Conservation (phyloP, 1,284 basidiomycete species). For the Pseudozyma sp. region DNA sequence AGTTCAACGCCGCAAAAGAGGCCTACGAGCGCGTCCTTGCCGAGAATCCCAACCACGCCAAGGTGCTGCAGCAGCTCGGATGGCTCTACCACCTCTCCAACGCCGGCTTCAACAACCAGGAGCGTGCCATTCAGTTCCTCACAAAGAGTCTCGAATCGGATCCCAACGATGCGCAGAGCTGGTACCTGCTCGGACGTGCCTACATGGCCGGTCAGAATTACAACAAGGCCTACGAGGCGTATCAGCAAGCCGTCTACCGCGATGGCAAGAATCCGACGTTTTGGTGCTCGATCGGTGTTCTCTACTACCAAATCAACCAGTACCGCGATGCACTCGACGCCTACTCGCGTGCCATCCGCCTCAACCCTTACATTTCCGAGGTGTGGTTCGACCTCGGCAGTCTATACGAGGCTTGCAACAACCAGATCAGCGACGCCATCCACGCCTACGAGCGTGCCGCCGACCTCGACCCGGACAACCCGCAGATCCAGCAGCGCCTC, state of each 20-base stretch:
- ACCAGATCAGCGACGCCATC: slow-evolving; percentile 97
- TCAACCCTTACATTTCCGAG: slow-evolving; percentile 98
- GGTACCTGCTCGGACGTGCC: slow-evolving; percentile 96
- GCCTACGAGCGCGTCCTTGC: slow-evolving; percentile 95
- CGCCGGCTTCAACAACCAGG: slow-evolving; percentile 93
- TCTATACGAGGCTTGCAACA: slow-evolving; percentile 98
- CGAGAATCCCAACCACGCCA: slow-evolving; percentile 93
- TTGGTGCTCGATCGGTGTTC: slow-evolving; percentile 99
- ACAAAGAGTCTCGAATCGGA: slow-evolving; percentile 84
- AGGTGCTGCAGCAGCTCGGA: slow-evolving; percentile 96
- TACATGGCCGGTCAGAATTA: slow-evolving; percentile 99
- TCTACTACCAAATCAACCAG: slow-evolving; percentile 99
- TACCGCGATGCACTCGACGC: slow-evolving; percentile 98
- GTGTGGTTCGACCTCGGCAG: slow-evolving; percentile 99
- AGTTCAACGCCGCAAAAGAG: slow-evolving; percentile 90
- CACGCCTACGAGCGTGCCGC: slow-evolving; percentile 80
- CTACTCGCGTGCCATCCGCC: slow-evolving; percentile 96
- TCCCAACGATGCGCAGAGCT: slow-evolving; percentile 94
- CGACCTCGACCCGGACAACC: slow-evolving; percentile 66
- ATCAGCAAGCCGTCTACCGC: slow-evolving; percentile 98
- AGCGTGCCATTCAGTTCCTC: slow-evolving; percentile 89
- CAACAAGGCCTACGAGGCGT: slow-evolving; percentile 99
- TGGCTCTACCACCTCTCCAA: slow-evolving; percentile 97
- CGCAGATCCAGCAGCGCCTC: slow-evolving; percentile 62
- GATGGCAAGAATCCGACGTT: slow-evolving; percentile 98